These are phyloP conservation scores for Lasiosphaeria ovina DNA, from an alignment of 495 filamentous ascomycete genomes.

Conservation along the genomic window DNA sequence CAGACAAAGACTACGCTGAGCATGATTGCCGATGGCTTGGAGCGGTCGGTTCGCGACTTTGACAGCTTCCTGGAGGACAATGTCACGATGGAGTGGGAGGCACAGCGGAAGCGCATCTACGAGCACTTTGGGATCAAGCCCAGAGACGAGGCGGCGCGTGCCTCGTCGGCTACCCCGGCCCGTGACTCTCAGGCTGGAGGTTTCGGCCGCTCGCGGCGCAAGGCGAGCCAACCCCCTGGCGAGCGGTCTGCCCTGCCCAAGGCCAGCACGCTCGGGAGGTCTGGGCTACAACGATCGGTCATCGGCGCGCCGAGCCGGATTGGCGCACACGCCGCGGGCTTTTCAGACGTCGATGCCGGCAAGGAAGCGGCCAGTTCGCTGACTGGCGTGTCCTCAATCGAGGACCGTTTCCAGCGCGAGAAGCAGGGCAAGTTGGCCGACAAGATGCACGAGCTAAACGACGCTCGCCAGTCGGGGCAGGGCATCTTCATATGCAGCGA, in stretches of 20 bases:
- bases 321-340: slow-evolving; percentile 53
- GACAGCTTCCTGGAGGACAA: slow-evolving; percentile 91
- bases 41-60: slow-evolving; percentile 84
- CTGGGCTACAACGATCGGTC: slow-evolving; percentile 72
- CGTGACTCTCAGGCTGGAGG: slow-evolving; percentile 47
- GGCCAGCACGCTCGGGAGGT: slow-evolving; percentile 69
- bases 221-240: slow-evolving; percentile 38
- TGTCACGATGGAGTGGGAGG: slow-evolving; percentile 92
- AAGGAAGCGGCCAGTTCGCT: slow-evolving; percentile 40
- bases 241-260: slow-evolving; percentile 38
- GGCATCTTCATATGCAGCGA: slow-evolving; percentile 68
- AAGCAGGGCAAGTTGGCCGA: slow-evolving; percentile 77
- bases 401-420: slow-evolving; percentile 70
- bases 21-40: slow-evolving; percentile 84
- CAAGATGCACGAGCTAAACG: slow-evolving; percentile 73
- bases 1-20: slow-evolving; percentile 87
- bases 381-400: slow-evolving; percentile 44
- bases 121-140: slow-evolving; percentile 90
- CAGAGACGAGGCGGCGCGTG: slow-evolving; percentile 46
- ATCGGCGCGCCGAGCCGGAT: slow-evolving; percentile 72
- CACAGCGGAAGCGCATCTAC: slow-evolving; percentile 86
- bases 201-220: slow-evolving; percentile 56
- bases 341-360: slow-evolving; percentile 65
- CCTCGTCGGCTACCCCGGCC: slow-evolving; percentile 49
- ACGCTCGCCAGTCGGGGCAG: slow-evolving; percentile 60